Conservation (phyloP, 202 grass and related monocot species). For the Carex arenaria region DNA sequence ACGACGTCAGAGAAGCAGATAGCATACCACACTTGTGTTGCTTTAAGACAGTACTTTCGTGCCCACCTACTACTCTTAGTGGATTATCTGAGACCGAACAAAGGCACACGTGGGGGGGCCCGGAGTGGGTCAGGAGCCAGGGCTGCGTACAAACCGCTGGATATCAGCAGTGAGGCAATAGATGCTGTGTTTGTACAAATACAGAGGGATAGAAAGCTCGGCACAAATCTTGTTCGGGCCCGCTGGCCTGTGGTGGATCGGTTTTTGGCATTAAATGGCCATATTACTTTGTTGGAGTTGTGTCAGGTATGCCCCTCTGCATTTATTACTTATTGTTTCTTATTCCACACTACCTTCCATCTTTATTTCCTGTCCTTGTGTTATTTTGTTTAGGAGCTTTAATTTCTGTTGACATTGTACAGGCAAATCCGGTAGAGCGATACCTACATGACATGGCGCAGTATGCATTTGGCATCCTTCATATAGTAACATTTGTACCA, state of each 20-base stretch:
- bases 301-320: slow-evolving; percentile 59
- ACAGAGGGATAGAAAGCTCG: slow-evolving; percentile 91
- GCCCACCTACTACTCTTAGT: slow-evolving; percentile 86
- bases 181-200: slow-evolving; percentile 88
- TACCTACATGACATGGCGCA: slow-evolving; percentile 90
- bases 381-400: background rate
- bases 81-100: slow-evolving; percentile 90
- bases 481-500: slow-evolving; percentile 83
- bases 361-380: background rate
- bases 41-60: slow-evolving; percentile 82
- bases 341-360: background rate
- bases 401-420: slow-evolving; percentile 27
- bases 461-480: slow-evolving; percentile 93
- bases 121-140: slow-evolving; percentile 64
- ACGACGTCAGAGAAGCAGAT: slow-evolving; percentile 92
- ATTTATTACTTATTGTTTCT: background rate
- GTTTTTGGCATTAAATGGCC: slow-evolving; percentile 81
- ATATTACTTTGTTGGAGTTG: slow-evolving; percentile 83
- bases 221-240: slow-evolving; percentile 72
- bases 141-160: slow-evolving; percentile 79
- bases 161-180: slow-evolving; percentile 90
- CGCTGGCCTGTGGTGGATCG: slow-evolving; percentile 78
- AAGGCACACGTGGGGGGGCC: slow-evolving; percentile 65
- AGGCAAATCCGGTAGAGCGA: slow-evolving; percentile 73
- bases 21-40: slow-evolving; percentile 93